Base-by-base conservation (phyloP, 1,139 yeast genomes). In the Zygosaccharomyces pseudobailii region DNA sequence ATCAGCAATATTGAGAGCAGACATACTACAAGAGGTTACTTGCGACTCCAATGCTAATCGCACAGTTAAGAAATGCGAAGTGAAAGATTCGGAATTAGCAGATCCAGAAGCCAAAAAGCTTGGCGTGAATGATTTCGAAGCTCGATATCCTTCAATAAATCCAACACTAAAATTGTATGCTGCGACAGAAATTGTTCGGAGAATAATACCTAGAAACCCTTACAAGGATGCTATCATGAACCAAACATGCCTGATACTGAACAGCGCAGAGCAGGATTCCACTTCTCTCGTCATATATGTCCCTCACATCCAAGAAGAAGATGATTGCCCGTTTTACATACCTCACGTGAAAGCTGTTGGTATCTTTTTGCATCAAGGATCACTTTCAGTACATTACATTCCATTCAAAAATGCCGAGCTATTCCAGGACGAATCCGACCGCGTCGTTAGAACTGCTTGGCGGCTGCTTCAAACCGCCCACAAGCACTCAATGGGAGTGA, bases 121-220 rank as follows among this genome's bases (percentile, higher is more conserved):
- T 1, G 55, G 84, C 56, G 60, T 84, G 27, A 76, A 75, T 28
- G 95, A 87, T 60, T 66, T 76, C 1, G 68, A 68, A 4, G 71
- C 87, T 10, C 72, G 80, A 51, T 44, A 61, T 3, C 55, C 54
- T 6, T 44, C 46, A 9, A 36, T 54, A 3, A 23, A 48, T 25
- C 40, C 49, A 3, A 53, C 47, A 1, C 42, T 62, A 37, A 48
- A 49, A 10, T 45, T 64, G 33, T 42, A 39, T 10, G 52, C 46
- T 4, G 53, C 54, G 21, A 43, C 72, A 27, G 79, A 81, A 54
- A 72, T 85, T 35, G 88, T 88, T 21, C 75, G 97, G 55, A 73
- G 96, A 53, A 80, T 90, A 36, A 77, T 90, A 19, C 97, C 97
- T 4, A 72, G 97, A 62, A 90, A 89, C 60, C 96, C 96, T 0